Base-by-base conservation (phyloP, 1,284 basidiomycete species). In the Calocybe gambosa region DNA sequence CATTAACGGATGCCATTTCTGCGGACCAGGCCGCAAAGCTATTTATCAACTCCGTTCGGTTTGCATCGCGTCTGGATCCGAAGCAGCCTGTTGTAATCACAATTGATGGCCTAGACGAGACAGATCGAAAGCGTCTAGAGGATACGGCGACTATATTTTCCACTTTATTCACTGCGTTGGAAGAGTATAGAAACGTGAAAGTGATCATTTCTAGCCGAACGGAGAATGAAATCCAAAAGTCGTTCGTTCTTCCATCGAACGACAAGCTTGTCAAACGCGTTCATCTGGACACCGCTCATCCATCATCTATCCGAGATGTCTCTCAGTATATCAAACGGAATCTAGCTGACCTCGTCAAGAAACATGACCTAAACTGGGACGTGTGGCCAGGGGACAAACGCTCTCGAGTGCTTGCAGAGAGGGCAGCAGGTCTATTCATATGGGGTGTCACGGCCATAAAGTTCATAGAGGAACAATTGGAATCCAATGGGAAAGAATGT, bases 41-140 rank as follows among this genome's bases (percentile, higher is more conserved):
- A 5, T 53, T 53, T 18, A 34, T 50, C 20, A 41, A 50, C 7
- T 29, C 46, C 13, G 34, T 53, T 18, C 15, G 10, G 18, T 25
- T 39, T 28, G 49, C 49, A 19, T 53, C 43, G 18, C 5, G 13
- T 5, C n/a, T 36, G 7, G 29, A 49, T 13, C 43, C 43, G 7
- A 15, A 29, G 1, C 26, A 25, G 16, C 49, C 49, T 8, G 47
- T 49, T 1, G 46, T 49, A 1, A 42, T 53, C 10, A 38, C 50
- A 7, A 53, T 50, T 15, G 51, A 53, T 23, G 51, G 35, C 8
- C 35, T 50, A 5, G 52, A 53, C 26, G 52, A 53, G 45, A 49
- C 52, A 9, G 46, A 50, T 21, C 15, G 36, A 8, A 21, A 34
- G 6, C 46, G 42, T 21, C 46, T 50, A 2, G 28, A 41, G 13